phyloP scores from a whole-genome alignment of 106 monocot species.

The Dendrobium chrysotoxum region DNA sequence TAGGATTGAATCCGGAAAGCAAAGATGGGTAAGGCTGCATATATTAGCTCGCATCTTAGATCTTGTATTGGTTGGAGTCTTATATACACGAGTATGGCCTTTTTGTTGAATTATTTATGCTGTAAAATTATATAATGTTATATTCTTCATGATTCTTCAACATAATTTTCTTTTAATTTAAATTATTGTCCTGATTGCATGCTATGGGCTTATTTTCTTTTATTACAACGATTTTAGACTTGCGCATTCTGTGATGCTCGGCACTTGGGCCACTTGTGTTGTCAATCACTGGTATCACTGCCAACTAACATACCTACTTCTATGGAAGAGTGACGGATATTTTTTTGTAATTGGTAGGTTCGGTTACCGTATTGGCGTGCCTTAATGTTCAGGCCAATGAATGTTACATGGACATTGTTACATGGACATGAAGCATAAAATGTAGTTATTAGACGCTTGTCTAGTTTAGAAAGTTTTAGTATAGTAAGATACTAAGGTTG shows the following conservation, averaged over 20 bases:
- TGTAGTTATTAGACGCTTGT: neutral
- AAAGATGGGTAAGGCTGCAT: too few species aligned
- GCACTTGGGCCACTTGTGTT: constrained; percentile 12
- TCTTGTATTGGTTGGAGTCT: neutral
- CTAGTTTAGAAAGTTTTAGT: neutral
- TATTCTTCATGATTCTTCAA: neutral
- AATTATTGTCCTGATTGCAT: neutral
- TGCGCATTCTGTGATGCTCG: neutral
- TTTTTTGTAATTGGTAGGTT: neutral
- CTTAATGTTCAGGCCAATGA: constrained; percentile 16
- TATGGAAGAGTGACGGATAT: constrained; percentile 16
- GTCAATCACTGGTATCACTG: constrained; percentile 48
- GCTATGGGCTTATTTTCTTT: neutral
- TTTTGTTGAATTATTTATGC: neutral
- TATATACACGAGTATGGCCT: neutral
- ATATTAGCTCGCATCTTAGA: too few species aligned
- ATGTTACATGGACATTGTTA: constrained; percentile 43
- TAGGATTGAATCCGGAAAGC: neutral
- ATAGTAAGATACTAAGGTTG: neutral
- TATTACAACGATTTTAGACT: neutral
- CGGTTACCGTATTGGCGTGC: too few species aligned
- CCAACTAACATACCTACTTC: constrained; percentile 21
- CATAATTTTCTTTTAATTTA: neutral
- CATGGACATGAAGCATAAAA: constrained; percentile 22
- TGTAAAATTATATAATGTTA: neutral